phyloP scores from a whole-genome alignment of 2,329 filamentous ascomycete genomes.

The Diaporthe vexans region DNA sequence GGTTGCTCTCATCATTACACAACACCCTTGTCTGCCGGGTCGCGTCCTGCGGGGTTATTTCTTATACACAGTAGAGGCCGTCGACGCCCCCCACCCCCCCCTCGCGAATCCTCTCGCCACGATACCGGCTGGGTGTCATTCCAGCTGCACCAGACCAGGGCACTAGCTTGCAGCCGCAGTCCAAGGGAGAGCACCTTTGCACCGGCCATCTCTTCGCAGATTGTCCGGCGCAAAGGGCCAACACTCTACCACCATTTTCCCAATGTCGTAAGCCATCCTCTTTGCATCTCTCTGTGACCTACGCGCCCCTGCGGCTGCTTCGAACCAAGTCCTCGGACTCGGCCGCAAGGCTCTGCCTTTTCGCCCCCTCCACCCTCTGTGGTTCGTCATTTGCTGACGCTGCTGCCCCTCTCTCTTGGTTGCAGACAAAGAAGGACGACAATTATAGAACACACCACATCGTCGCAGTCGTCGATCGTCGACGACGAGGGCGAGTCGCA shows the following conservation, averaged over 20 bases:
- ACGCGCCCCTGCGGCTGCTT: neutral
- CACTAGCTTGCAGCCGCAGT: constrained; percentile 20
- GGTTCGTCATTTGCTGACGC: constrained; percentile 24
- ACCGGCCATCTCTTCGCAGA: constrained; percentile 60
- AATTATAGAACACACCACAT: constrained; percentile 49
- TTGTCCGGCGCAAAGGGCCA: constrained; percentile 63
- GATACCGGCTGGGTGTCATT: constrained; percentile 36
- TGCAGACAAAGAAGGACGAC: constrained; percentile 42
- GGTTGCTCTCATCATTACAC: constrained; percentile 17
- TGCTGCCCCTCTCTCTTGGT: neutral
- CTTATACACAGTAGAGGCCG: constrained; percentile 32
- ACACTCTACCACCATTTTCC: constrained; percentile 47
- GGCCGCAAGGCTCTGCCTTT: neutral
- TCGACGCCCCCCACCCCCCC: constrained; percentile 16
- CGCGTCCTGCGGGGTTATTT: constrained; percentile 35
- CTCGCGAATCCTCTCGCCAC: constrained; percentile 32
- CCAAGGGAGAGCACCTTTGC: constrained; percentile 53
- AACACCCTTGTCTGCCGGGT: constrained; percentile 27
- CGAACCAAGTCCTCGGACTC: constrained; percentile 4
- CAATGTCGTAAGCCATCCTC: constrained; percentile 50
- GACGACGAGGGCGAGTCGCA: constrained; percentile 58
- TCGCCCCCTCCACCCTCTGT: neutral
- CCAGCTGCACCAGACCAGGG: constrained; percentile 29
- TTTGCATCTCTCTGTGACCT: constrained; percentile 16
- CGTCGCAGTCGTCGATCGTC: constrained; percentile 52